Evolutionary conservation across 1,139 yeast species (phyloP).

Genomic region (Taiozyma onychis): DNA sequence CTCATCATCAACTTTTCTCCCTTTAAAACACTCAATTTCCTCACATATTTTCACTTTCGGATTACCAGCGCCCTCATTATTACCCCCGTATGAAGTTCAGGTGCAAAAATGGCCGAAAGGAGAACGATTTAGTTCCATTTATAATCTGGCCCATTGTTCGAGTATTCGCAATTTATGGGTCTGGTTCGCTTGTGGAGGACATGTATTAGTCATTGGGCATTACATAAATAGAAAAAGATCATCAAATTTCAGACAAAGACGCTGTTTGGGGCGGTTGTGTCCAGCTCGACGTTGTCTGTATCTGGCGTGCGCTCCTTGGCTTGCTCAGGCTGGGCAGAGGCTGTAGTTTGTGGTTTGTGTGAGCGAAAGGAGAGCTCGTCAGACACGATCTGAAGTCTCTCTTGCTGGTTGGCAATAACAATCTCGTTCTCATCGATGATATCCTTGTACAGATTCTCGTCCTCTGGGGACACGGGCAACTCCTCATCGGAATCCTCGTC

Average conservation of each 20-base stretch:
- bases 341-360: not conserved
- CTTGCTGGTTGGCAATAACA: constrained; percentile 17
- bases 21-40: not conserved
- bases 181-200: constrained; percentile 18
- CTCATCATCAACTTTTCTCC: not conserved
- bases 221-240: not conserved
- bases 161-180: not conserved
- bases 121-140: constrained; percentile 9
- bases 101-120: constrained; percentile 16
- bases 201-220: not conserved
- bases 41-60: constrained; percentile 12
- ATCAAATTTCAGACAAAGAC: constrained; percentile 9
- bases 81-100: constrained; percentile 6
- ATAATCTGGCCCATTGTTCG: constrained; percentile 7
- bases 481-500: constrained; percentile 16
- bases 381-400: constrained; percentile 16
- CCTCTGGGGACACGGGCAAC: constrained; percentile 10
- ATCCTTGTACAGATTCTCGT: constrained; percentile 14
- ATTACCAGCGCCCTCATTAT: constrained; percentile 12
- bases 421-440: constrained; percentile 20
- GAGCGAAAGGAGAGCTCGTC: constrained; percentile 16
- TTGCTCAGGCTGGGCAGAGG: not conserved
- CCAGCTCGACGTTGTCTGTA: constrained; percentile 19
- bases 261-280: constrained; percentile 19
- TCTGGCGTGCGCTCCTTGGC: constrained; percentile 2